Evolutionary conservation across 257 asterid genomes (phyloP), one percentile per base, ranked within the genome.

Genomic region (Ligustrum vulgare): DNA sequence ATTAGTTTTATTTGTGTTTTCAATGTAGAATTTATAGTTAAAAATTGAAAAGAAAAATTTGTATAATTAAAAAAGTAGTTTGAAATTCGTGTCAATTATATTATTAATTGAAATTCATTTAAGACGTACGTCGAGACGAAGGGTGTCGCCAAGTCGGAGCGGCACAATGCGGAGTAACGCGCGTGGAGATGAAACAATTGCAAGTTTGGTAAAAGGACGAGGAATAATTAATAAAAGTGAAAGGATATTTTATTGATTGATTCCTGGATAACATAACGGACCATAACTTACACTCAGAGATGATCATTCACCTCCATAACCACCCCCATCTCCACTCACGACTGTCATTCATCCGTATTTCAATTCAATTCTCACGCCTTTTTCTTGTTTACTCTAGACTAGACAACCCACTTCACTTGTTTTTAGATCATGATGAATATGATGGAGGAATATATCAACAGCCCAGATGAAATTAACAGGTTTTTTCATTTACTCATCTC

Each of bases 371-470:
- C 28, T n/a, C 28, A n/a, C 63, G 22, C 4, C 10, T 18, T 54
- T 54, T 54, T 16, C 63, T 54, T 54, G 25, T 54, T 54, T 54
- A 28, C 31, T 0, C 0, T 54, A 11, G n/a, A n/a, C n/a, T 54
- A 5, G 2, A 18, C 63, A 22, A 13, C 60, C 64, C 68, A n/a
- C 71, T 9, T 5, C 68, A n/a, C 71, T 9, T 5, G 65, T 47
- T 18, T 35, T 78, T 23, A 70, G 78, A 80, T 63, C 39, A n/a
- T 23, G 56, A 80, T 82, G 86, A 84, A 84, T 33, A n/a, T 23
- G 56, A 80, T 82, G 86, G 86, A 84, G 32, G 80, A 78, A 62
- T 12, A 56, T 56, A 73, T 69, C 64, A 72, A 63, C 83, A 10
- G 35, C 78, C 71, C 82, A 4, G 74, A 58, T 65, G 80, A 82